A percentile compares a stretch with the other conserved stretches of the same genome.
phyloP scores from a whole-genome alignment of 2,329 filamentous ascomycete species.

The Pseudogymnoascus pannorum region DNA sequence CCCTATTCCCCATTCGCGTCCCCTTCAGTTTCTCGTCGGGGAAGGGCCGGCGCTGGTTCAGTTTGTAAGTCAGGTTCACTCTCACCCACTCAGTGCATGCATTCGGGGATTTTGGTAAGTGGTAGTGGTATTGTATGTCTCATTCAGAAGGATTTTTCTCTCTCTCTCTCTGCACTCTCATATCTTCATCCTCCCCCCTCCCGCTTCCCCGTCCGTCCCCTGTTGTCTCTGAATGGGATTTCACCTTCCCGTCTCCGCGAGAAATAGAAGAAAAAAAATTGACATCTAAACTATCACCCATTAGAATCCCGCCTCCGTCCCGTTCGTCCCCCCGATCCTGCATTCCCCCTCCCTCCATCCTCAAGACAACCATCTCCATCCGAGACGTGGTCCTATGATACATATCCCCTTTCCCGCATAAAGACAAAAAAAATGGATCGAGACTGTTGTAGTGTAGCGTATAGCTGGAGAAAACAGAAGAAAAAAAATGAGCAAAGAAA shows the following conservation, averaged over 20 bases:
- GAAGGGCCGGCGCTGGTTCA: neutral
- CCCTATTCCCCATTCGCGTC: neutral
- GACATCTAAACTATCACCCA: conserved; percentile 1
- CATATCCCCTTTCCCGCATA: neutral
- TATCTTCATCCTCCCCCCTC: neutral
- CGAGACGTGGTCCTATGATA: conserved; percentile 7
- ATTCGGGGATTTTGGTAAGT: no score
- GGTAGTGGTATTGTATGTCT: neutral
- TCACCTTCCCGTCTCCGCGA: neutral
- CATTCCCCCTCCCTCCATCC: neutral
- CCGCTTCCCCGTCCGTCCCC: neutral
- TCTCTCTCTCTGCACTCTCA: neutral
- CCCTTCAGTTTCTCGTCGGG: neutral
- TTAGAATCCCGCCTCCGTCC: conserved; percentile 1
- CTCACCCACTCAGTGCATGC: neutral
- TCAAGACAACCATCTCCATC: neutral
- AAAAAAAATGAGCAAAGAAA: neutral
- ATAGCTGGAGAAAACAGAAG: neutral
- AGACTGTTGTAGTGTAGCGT: conserved; percentile 4
- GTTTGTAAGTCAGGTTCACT: neutral
- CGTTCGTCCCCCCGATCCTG: neutral
- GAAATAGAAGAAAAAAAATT: neutral
- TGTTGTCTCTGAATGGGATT: neutral
- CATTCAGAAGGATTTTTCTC: neutral
- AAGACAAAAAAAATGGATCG: neutral